Conservation (phyloP, 2,329 filamentous ascomycete genomes). For the Calonectria pauciramosa region DNA sequence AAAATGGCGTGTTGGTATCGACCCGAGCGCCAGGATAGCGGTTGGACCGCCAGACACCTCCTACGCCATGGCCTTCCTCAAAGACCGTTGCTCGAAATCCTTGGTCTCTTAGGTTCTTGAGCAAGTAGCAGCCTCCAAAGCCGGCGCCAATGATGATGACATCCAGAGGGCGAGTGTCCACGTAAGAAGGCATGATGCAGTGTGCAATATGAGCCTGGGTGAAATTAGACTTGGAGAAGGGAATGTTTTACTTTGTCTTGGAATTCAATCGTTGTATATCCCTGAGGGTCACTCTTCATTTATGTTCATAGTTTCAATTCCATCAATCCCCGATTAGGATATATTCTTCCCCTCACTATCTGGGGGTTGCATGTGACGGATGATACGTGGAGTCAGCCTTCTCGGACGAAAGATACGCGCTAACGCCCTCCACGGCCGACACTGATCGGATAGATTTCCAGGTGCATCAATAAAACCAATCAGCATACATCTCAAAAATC, state of each 20-base stretch:
- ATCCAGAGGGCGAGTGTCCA: neutral
- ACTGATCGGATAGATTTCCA: neutral
- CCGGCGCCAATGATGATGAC: slow-evolving; percentile 26
- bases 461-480: neutral
- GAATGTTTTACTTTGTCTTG: neutral
- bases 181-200: slow-evolving; percentile 15
- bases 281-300: neutral
- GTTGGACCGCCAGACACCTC: slow-evolving; percentile 42
- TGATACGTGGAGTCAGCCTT: neutral
- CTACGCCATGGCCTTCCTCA: slow-evolving; percentile 16
- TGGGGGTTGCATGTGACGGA: neutral
- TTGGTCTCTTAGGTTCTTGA: slow-evolving; percentile 14
- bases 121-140: slow-evolving; percentile 28
- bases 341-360: neutral
- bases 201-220: neutral
- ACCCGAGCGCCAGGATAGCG: slow-evolving; percentile 51
- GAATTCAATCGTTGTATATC: neutral
- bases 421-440: neutral
- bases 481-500: neutral
- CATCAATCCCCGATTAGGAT: neutral
- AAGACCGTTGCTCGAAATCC: slow-evolving; percentile 18
- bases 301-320: neutral
- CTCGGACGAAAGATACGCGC: neutral
- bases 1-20: slow-evolving; percentile 44
- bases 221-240: neutral